Evolutionary conservation across 2,329 filamentous ascomycete genomes (phyloP), one percentile per base, ranked within the genome.

Genomic region (Cladobotryum mycophilum): DNA sequence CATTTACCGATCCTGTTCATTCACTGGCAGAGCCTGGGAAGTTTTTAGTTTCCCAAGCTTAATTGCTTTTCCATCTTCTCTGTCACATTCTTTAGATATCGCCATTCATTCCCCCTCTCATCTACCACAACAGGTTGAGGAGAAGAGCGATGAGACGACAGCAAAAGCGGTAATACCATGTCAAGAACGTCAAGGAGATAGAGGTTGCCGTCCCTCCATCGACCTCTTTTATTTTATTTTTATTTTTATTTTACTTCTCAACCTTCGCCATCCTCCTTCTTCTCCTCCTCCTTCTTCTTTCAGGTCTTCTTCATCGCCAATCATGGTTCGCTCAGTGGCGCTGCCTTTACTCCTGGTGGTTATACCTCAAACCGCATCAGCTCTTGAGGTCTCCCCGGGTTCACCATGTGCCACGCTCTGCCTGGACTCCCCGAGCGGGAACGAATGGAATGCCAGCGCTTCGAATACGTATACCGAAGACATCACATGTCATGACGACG

Each of bases 391-490:
- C 2, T 72, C 76, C 1, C 74, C 78, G 0, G 73, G 73, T 9
- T 81, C 79, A 0, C 59, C 67, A 9, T 82, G 79, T 57, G 70
- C 76, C 0, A 61, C 70, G 0, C 52, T 73, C 2, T 82, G 79
- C 49, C 58, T 76, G 4, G 70, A 76, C 52, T 63, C 66, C 2
- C 51, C 60, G 0, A 61, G 65, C 12, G 60, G 58, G 9, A 64
- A 75, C 51, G 48, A 60, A 0, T 57, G 64, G 33, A 62, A 70
- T 17, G 55, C 72, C 0, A 56, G 56, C 2, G 57, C 63, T 4
- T 72, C 76, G 0, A 67, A 58, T 4, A 81, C 75, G 1, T 71
- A 64, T 15, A 54, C 70, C 1, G 64, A 66, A 1, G 78, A 82
- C 14, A 70, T 82, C 4, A 65, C 68, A 0, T 79, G 76, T 52